Conservation (phyloP, 768 basidiomycete genomes). For the Paxillus involutus region DNA sequence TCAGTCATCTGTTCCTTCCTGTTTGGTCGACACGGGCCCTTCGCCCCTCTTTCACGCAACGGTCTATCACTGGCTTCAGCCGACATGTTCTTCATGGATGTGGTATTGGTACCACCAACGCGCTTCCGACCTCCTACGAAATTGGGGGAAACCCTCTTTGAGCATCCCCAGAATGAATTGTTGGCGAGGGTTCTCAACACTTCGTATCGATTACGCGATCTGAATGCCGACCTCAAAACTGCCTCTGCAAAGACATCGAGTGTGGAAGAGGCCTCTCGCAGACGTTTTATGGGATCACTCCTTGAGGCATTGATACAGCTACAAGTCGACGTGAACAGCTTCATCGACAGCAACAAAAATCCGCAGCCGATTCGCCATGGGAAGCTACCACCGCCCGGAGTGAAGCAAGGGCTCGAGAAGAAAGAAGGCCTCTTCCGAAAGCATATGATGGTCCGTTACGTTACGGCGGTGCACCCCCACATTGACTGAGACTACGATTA, state of each 20-base stretch:
- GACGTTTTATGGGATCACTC: slow-evolving; percentile 62
- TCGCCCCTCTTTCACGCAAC: slow-evolving; percentile 57
- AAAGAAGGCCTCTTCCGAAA: slow-evolving; percentile 98
- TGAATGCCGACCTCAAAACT: slow-evolving; percentile 63
- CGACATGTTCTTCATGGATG: slow-evolving; percentile 98
- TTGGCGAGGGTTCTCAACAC: slow-evolving; percentile 79
- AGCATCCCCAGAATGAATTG: slow-evolving; percentile 94
- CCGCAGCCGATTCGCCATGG: slow-evolving; percentile 83
- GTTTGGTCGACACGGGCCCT: slow-evolving; percentile 91
- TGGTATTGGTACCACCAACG: slow-evolving; percentile 87
- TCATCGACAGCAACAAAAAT: slow-evolving; percentile 96
- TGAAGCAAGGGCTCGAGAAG: slow-evolving; percentile 97
- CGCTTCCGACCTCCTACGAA: slow-evolving; percentile 93
- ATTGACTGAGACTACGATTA: slow-evolving; percentile 1
- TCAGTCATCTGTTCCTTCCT: slow-evolving; percentile 78
- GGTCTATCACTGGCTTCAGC: slow-evolving; percentile 72
- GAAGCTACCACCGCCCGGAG: slow-evolving; percentile 86
- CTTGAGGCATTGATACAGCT: slow-evolving; percentile 85
- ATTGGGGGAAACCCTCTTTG: slow-evolving; percentile 91
- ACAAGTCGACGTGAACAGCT: slow-evolving; percentile 93
- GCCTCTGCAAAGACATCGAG: slow-evolving; percentile 59
- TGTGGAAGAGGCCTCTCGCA: slow-evolving; percentile 50
- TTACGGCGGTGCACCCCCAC: background rate
- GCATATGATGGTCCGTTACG: slow-evolving; percentile 89
- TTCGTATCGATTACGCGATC: slow-evolving; percentile 75